Evolutionary conservation across 306 rosid species (phyloP), one percentile per base, ranked within the genome.

Genomic region (Prunus dulcis): DNA sequence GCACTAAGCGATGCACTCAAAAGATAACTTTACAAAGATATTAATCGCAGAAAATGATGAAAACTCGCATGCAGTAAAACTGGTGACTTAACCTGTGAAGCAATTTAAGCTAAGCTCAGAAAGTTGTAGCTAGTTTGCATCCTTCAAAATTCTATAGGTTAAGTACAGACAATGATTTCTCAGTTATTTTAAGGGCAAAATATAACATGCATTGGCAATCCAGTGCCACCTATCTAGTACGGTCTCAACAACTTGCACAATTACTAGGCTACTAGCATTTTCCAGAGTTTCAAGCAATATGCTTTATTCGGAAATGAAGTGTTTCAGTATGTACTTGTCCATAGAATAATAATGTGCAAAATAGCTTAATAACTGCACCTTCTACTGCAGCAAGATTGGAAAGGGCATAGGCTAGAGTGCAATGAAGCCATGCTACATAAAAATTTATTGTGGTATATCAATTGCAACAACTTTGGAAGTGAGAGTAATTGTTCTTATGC

Each of bases 361-460:
- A 65, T 50, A 46, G 69, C 56, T 50, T 2, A 43, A 56, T 55
- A 56, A 72, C 34, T 30, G 72, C 69, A 65, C 68, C 52, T 23
- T 72, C 62, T 56, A 66, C 51, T 3, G 15, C 11, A 58, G 58
- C 82, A 72, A 38, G 34, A 55, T 43, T 53, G 73, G 22, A 61
- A 12, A 25, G 3, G 73, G 57, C 28, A 63, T 3, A 27, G n/a
- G 27, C 20, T 50, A 28, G 14, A 56, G 58, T 50, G 56, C 58
- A 23, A 74, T 6, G 9, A 74, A 55, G 52, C 34, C 51, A 52
- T 41, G 47, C 15, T 14, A 22, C 17, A 2, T 52, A 53, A 6
- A 52, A 9, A 17, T 43, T 72, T 43, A 53, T 46, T 32, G 71
- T 34, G 20, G 64, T 10, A 50, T 3, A 49, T 20, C 5, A 43